Base-by-base conservation (phyloP, 1,284 basidiomycete genomes). In the Naganishia liquefaciens region DNA sequence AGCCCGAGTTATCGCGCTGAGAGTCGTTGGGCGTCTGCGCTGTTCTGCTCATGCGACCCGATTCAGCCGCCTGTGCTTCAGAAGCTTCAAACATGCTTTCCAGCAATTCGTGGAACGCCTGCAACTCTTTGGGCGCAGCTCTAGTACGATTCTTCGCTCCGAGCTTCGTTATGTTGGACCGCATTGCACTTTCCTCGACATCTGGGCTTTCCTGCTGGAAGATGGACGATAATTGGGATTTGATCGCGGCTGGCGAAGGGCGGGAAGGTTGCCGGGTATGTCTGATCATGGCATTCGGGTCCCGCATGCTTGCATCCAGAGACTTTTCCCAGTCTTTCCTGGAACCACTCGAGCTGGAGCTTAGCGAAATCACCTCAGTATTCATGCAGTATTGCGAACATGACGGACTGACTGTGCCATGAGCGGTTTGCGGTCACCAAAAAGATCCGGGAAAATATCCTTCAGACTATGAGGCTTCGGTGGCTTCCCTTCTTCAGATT, bases 361-460 rank as follows among this genome's bases (percentile, higher is more conserved):
- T 47, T 19, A 23, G 17, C 9, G 23, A 53, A 2, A 25, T 3
- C 17, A 28, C n/a, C n/a, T 43, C 23, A 53, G 40, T 5, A 25
- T 23, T 37, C 2, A 23, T 0, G 10, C 19, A 13, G 13, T 37
- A 37, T 10, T 10, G 33, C 33, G 33, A 37, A 13, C 13, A 37
- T 13, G n/a, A 17, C 11, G 37, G 21, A 25, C 52, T n/a, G 30
- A 54, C 50, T 44, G 40, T 27, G 52, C 11, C 13, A 37, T 33
- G 10, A 27, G 27, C 10, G 62, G 46, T 30, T 47, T 55, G 33
- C 23, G 15, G 13, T 54, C 42, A 21, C 52, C 33, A 19, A 63
- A 63, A 27, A 63, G 53, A 23, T 63, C 62, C 9, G 62, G 50
- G 19, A 63, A 63, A 17, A 63, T 63, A 39, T 63, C 62, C 46